These are phyloP conservation scores for Venturia effusa DNA, from an alignment of 2,329 filamentous ascomycete genomes.

Conservation along the genomic window DNA sequence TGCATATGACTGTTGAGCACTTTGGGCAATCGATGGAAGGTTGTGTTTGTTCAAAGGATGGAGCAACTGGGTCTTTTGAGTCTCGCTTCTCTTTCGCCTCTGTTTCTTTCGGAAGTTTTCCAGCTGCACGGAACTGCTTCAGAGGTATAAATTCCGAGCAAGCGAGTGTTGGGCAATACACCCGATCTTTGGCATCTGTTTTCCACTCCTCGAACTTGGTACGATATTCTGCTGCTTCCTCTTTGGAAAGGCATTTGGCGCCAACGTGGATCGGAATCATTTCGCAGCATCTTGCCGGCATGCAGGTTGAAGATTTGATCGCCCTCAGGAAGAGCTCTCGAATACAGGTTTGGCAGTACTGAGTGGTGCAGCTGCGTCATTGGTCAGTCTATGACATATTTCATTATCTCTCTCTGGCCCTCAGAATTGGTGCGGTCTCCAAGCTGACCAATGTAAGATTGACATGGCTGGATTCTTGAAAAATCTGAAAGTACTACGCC, in stretches of 20 bases:
- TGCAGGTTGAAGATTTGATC: not conserved
- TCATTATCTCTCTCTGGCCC: not conserved
- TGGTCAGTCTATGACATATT: not conserved
- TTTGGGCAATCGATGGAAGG: not conserved
- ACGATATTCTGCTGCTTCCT: not conserved
- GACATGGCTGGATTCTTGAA: not conserved
- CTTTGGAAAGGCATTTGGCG: not conserved
- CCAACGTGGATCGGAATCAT: conserved; percentile 1
- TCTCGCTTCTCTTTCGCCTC: not conserved
- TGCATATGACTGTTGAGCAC: not conserved
- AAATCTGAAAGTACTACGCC: not conserved
- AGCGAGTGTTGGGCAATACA: not conserved
- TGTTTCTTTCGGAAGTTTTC: not conserved
- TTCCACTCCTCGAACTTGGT: conserved; percentile 3
- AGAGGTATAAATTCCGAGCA: conserved; percentile 1
- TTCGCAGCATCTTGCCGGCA: conserved; percentile 1
- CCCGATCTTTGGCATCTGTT: conserved; percentile 6
- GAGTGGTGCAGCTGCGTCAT: not conserved
- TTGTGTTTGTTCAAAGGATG: not conserved
- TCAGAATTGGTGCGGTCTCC: no score
- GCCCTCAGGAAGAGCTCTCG: not conserved
- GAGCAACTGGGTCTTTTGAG: not conserved
- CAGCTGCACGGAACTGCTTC: not conserved
- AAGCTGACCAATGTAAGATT: not conserved
- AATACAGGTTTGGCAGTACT: not conserved